Evolutionary conservation across 176 grass and related monocot species (phyloP).

Genomic region (Canna indica): DNA sequence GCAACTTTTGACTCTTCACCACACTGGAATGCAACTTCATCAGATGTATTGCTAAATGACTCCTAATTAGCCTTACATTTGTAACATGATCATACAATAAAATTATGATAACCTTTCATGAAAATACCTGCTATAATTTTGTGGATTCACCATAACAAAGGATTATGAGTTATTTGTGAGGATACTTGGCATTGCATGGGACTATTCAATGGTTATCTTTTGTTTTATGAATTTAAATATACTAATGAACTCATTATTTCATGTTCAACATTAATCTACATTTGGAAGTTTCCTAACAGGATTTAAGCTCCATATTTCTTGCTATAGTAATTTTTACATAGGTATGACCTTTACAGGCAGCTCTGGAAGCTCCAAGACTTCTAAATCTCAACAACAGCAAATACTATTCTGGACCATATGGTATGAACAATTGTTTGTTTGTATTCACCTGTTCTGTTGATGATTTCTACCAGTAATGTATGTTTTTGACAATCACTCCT

Average conservation of each 20-base stretch:
- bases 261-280: neutral
- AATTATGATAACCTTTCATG: too few relatives aligned
- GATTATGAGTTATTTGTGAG: too few relatives aligned
- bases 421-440: constrained; percentile 25
- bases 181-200: too few relatives aligned
- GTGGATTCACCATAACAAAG: too few relatives aligned
- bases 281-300: neutral
- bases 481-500: neutral
- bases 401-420: constrained; percentile 56
- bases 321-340: neutral
- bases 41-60: too few relatives aligned
- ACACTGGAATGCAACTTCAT: too few relatives aligned
- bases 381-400: constrained; percentile 57
- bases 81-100: too few relatives aligned
- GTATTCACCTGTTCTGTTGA: neutral
- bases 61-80: too few relatives aligned
- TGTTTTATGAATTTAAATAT: too few relatives aligned
- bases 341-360: constrained; percentile 43
- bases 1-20: too few relatives aligned
- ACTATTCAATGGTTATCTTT: too few relatives aligned
- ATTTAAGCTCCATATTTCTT: neutral
- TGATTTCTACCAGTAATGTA: constrained; percentile 12
- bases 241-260: neutral
- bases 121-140: too few relatives aligned
- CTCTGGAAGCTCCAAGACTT: constrained; percentile 70